These are phyloP conservation scores for Allium sativum DNA, from an alignment of 106 monocot species.

Conservation along the genomic window DNA sequence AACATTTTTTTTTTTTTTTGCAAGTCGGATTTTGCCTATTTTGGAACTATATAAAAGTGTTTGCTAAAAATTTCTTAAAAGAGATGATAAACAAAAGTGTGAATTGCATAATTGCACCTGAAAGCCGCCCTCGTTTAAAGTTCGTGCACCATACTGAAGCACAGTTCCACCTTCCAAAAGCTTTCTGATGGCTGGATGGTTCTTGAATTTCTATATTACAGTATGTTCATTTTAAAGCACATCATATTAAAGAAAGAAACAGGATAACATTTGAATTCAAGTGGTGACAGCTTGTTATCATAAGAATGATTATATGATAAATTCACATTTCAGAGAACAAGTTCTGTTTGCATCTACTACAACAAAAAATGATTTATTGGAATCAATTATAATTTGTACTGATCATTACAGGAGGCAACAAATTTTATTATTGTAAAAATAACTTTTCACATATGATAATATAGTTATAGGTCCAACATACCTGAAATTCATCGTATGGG, in stretches of 20 bases:
- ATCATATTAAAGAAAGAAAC: neutral
- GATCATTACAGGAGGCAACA: no score
- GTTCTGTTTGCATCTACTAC: no score
- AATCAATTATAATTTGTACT: neutral
- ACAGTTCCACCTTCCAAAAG: constrained; percentile 86
- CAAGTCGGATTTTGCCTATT: no score
- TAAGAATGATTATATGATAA: no score
- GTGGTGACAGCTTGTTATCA: neutral
- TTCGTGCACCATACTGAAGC: constrained; percentile 92
- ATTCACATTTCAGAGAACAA: no score
- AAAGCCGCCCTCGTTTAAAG: constrained; percentile 98
- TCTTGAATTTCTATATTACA: constrained; percentile 70
- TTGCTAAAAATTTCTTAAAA: no score
- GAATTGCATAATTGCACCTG: constrained; percentile 47
- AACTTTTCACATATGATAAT: no score
- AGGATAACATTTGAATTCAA: neutral
- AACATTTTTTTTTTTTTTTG: no score
- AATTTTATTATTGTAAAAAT: no score
- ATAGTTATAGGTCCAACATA: constrained; percentile 5
- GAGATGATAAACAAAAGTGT: no score
- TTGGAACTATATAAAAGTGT: no score
- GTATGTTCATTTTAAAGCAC: no score
- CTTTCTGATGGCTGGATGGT: constrained; percentile 69
- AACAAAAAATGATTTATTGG: neutral
- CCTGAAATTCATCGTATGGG: constrained; percentile 97